phyloP scores from a whole-genome alignment of 2,329 filamentous ascomycete genomes.

The Elsinoe australis region DNA sequence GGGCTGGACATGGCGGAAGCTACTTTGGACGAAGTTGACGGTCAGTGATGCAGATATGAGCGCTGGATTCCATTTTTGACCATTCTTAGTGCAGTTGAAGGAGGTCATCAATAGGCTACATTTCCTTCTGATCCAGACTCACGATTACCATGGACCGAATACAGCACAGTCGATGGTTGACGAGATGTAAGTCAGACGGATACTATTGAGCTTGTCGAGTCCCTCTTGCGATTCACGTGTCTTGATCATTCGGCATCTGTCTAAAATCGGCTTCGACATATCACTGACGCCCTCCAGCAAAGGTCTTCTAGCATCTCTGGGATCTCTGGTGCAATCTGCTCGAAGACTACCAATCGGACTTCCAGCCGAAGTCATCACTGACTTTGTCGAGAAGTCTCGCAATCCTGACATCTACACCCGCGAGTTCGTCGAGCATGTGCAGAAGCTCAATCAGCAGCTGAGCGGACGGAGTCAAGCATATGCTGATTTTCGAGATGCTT shows the following conservation, averaged over 20 bases:
- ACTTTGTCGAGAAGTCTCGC: slow-evolving; percentile 54
- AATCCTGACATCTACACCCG: slow-evolving; percentile 62
- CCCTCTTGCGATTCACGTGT: background rate
- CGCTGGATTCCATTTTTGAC: background rate
- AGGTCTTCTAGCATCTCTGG: slow-evolving; percentile 45
- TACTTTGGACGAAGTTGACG: slow-evolving; percentile 29
- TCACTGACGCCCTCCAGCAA: slow-evolving; percentile 31
- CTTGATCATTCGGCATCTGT: background rate
- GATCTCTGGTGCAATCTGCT: slow-evolving; percentile 44
- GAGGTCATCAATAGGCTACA: slow-evolving; percentile 56
- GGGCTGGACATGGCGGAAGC: slow-evolving; percentile 27
- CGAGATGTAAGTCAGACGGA: slow-evolving; percentile 43
- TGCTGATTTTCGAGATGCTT: slow-evolving; percentile 49
- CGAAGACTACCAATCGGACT: slow-evolving; percentile 46
- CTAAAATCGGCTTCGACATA: background rate
- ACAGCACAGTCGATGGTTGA: slow-evolving; percentile 51
- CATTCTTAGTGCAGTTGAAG: slow-evolving; percentile 45
- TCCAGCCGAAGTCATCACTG: slow-evolving; percentile 55
- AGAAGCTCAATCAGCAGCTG: slow-evolving; percentile 54
- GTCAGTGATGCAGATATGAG: slow-evolving; percentile 19
- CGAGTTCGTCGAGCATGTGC: slow-evolving; percentile 57
- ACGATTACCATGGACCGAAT: slow-evolving; percentile 51
- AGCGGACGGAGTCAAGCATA: slow-evolving; percentile 56
- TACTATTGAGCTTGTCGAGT: no score
- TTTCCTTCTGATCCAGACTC: slow-evolving; percentile 50